Base-by-base conservation (phyloP, 805 yeast species). In the Starmerella gropengiesseri region DNA sequence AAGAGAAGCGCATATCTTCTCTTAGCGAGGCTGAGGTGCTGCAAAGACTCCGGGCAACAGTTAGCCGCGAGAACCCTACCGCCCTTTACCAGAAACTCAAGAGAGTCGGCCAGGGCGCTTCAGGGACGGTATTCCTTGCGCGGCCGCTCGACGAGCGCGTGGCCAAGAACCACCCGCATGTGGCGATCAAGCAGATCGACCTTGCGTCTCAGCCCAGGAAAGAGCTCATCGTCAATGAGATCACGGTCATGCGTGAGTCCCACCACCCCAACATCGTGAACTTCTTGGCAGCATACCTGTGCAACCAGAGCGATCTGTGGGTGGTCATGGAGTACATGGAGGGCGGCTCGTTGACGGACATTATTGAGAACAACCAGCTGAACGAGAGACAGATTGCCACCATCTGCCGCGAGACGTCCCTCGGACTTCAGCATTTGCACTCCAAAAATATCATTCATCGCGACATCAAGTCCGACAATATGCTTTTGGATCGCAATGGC, bases 281-380 rank as follows among this genome's bases (percentile, higher is more conserved):
- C 60, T 91, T 84, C 62, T 64, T 91, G 47, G 97, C 89, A 58
- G 85, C 95, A 1, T 93, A 84, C 57, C 65, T 89, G 49, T 71
- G 86, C 42, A 39, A 42, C 14, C 42, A 45, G 17, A 37, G 34
- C 29, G 96, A 91, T 56, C 68, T 91, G 47, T 89, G 97, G 95
- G 98, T 91, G n/a, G 82, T 93, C 25, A 91, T 91, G 99, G 99
- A 91, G 62, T 93, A 78, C 60, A 91, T 91, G 99, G 96, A 93
- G 65, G 98, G 98, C 42, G 99, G 99, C 1, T 82, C 95, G 4
- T 67, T 91, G 53, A 91, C 97, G 0, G 98, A 91, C 64, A 83
- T 93, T 31, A 87, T 93, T 57, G 95, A 86, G 44, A 83, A 86
- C 63, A 87, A 87, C 60, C 78, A 44, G 60, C 64, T 91, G 53